phyloP scores from a whole-genome alignment of 176 grass and related monocot genomes.

The Musa schizocarpa region DNA sequence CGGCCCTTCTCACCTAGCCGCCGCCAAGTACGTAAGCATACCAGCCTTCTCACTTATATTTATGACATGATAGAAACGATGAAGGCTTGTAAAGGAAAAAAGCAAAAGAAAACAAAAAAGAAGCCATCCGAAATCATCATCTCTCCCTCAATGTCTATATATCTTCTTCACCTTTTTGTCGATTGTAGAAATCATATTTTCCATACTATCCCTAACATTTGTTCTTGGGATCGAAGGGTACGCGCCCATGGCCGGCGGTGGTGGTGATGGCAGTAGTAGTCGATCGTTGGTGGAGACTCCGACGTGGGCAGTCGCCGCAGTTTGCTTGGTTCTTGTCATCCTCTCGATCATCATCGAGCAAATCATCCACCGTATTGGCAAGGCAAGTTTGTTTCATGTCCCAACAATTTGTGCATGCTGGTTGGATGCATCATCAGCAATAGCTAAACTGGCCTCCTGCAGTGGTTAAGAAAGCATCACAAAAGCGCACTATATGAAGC shows the following conservation, averaged over 20 bases:
- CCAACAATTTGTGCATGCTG: neutral
- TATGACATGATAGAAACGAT: neutral
- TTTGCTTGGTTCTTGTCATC: slow-evolving; percentile 11
- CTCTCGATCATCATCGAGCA: slow-evolving; percentile 14
- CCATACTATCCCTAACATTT: neutral
- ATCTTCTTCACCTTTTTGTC: neutral
- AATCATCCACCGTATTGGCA: slow-evolving; percentile 9
- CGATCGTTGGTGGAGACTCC: slow-evolving; percentile 12
- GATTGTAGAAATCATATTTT: neutral
- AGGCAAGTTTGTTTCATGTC: neutral
- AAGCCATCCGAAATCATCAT: neutral
- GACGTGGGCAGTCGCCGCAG: slow-evolving; percentile 17
- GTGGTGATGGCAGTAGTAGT: neutral
- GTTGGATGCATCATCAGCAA: neutral
- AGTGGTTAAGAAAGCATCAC: slow-evolving; percentile 15
- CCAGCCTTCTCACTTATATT: neutral
- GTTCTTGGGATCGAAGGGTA: neutral
- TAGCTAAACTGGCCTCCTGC: neutral
- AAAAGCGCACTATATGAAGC: slow-evolving; percentile 8
- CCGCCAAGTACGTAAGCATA: neutral
- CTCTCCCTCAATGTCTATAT: neutral
- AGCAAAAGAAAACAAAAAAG: neutral
- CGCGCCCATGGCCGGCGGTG: slow-evolving; percentile 1
- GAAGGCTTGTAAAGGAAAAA: neutral
- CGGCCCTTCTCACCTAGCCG: neutral